Evolutionary conservation across 352 stramenopile genomes (phyloP), one percentile per base, ranked within the genome.

Genomic region (Phytophthora meadii): DNA sequence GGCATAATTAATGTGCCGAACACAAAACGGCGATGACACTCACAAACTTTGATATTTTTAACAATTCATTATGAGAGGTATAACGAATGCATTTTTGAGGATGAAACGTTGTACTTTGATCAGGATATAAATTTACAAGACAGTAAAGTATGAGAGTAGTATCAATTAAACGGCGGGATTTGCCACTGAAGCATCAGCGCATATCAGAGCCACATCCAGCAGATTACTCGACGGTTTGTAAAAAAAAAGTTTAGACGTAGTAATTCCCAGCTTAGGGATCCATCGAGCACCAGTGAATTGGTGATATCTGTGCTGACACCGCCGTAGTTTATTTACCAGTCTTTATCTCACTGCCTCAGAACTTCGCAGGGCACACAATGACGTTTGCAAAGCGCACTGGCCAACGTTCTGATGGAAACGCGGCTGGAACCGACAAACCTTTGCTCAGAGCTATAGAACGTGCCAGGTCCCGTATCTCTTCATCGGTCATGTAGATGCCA

Each of bases 221-320:
- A 45, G 49, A 56, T 56, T 56, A 56, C 49, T 44, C 9, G 19
- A 34, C 49, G 49, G 17, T 44, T 44, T 53, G 46, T 22, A 22
- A 22, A 40, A 53, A 40, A 40, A 40, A 28, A 22, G 24, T 36
- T 14, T 36, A 41, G 22, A n/a, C 17, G 22, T 30, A 17, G n/a
- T 34, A 49, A 11, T 14, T 36, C 30, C 30, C 9, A 36, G 30
- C 30, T 1, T 12, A 7, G 28, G 10, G 28, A 7, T 11, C 6
- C 28, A 34, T 34, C 28, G 6, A 34, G 28, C 28, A 34, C 28
- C 28, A 34, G 10, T 9, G 4, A 11, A 34, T 34, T 9, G 28
- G 28, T 10, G 10, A 34, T 34, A 22, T 22, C 22, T 22, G 22
- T 22, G 22, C 22, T 22, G 22, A 22, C 22, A 22, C 22, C 22